These are phyloP conservation scores for Phytopythium boreale DNA, from an alignment of 352 stramenopile genomes.

Conservation along the genomic window DNA sequence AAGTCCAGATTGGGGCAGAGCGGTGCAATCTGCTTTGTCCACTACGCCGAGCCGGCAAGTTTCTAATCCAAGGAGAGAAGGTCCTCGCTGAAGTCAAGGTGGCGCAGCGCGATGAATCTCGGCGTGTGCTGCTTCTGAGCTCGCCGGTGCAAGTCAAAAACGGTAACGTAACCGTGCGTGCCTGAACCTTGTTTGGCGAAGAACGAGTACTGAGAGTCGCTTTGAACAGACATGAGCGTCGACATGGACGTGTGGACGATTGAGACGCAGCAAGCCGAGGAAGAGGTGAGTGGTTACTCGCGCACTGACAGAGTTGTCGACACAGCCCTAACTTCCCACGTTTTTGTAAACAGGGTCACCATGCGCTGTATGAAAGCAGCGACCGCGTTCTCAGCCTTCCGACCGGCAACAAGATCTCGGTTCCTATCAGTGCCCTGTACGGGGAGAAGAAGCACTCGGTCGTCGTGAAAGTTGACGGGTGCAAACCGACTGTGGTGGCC, in stretches of 20 bases:
- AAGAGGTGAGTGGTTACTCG: slow-evolving; percentile 32
- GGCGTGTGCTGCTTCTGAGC: slow-evolving; percentile 76
- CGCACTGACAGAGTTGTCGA: neutral
- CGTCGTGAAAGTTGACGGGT: slow-evolving; percentile 83
- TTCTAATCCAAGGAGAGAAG: slow-evolving; percentile 84
- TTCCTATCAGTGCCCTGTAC: slow-evolving; percentile 80
- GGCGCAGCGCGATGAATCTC: slow-evolving; percentile 80
- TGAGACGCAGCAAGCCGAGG: slow-evolving; percentile 40
- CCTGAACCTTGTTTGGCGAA: neutral
- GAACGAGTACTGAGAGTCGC: slow-evolving; percentile 8
- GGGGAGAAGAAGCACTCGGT: slow-evolving; percentile 76
- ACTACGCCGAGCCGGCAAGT: slow-evolving; percentile 80
- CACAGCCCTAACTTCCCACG: neutral
- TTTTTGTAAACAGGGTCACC: neutral
- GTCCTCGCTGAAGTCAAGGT: slow-evolving; percentile 88
- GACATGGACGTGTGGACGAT: slow-evolving; percentile 83
- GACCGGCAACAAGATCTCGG: slow-evolving; percentile 79
- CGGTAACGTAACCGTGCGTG: slow-evolving; percentile 22
- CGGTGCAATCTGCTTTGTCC: slow-evolving; percentile 80
- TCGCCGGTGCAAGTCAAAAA: slow-evolving; percentile 90
- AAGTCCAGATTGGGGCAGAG: slow-evolving; percentile 73
- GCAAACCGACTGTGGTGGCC: slow-evolving; percentile 78
- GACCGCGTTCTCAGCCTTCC: slow-evolving; percentile 27
- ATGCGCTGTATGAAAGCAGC: slow-evolving; percentile 22
- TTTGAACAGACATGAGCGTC: slow-evolving; percentile 55